phyloP scores from a whole-genome alignment of 208 protist species.

The Crithidia expoeki region DNA sequence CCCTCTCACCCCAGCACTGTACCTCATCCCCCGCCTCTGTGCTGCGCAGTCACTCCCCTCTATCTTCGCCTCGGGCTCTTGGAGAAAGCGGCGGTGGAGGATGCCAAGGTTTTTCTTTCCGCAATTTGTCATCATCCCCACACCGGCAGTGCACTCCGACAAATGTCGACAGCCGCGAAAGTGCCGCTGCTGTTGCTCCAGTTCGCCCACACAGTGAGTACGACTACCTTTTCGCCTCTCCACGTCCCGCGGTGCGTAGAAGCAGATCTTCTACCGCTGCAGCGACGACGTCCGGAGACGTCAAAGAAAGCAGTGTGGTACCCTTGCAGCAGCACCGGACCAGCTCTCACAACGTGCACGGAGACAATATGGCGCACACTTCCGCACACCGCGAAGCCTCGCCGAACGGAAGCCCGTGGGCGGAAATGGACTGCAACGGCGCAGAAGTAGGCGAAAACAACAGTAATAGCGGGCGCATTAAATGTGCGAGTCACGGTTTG shows the following conservation, averaged over 20 bases:
- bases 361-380: not conserved
- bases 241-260: slow-evolving; percentile 1
- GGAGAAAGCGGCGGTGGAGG: not conserved
- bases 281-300: too few relatives aligned
- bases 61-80: too few relatives aligned
- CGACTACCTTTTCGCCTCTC: slow-evolving; percentile 28
- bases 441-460: not conserved
- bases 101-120: too few relatives aligned
- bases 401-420: not conserved
- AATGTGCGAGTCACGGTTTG: not conserved
- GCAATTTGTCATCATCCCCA: too few relatives aligned
- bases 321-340: not conserved
- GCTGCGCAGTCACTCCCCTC: not conserved
- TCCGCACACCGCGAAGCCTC: not conserved
- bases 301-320: not conserved
- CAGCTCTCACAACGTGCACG: slow-evolving; percentile 7
- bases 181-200: not conserved
- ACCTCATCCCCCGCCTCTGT: not conserved
- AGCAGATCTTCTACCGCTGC: not conserved
- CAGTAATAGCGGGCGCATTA: not conserved
- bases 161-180: too few relatives aligned
- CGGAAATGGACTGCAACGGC: not conserved
- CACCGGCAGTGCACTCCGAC: not conserved
- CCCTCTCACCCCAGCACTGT: too few relatives aligned
- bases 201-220: slow-evolving; percentile 7